Base-by-base conservation (phyloP, 2,329 filamentous ascomycete species). In the Fusarium sp. region DNA sequence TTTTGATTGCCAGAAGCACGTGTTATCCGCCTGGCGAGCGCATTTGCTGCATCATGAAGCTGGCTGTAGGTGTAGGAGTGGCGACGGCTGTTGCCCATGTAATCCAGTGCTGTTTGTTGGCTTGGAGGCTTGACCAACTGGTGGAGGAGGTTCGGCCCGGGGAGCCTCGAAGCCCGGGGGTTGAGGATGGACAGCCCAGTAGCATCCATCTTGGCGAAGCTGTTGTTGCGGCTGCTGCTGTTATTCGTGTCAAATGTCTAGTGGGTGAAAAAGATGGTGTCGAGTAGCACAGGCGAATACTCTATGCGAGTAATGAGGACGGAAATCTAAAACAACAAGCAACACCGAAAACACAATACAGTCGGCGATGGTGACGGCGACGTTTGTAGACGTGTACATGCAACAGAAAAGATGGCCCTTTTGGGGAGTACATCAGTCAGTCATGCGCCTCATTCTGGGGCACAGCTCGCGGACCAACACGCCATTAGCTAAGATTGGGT, bases 21-120 rank as follows among this genome's bases (percentile, higher is more conserved):
- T 25, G 77, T 65, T 68, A 93, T 88, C 25, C 84, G 85, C 14
- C 81, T 77, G 18, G 93, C 91, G 38, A 95, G 82, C 4, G 75
- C 76, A 59, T 89, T 83, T 11, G 93, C 90, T 33, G 86, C 83
- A 31, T 79, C 74, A 78, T 95, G 91, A 25, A 97, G 84, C 47
- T 91, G 82, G 11, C 79, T 65, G 79, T 95, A 97, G 0, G 91
- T 90, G 50, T 94, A 79, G 2, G 79, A 83, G 11, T 81, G 82
- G 33, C 69, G 74, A 36, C 68, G 61, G 22, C 67, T 66, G n/a
- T 70, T 71, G 38, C 73, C 71, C 60, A 82, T 71, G 63, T 82
- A 79, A 50, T 84, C 81, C 58, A 84, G 76, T 13, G 83, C 82
- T 56, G 70, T 66, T 10, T 65, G 47, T 29, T 78, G 72, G 50